phyloP scores from a whole-genome alignment of 2,329 filamentous ascomycete species.

The Orbilia ellipsospora region DNA sequence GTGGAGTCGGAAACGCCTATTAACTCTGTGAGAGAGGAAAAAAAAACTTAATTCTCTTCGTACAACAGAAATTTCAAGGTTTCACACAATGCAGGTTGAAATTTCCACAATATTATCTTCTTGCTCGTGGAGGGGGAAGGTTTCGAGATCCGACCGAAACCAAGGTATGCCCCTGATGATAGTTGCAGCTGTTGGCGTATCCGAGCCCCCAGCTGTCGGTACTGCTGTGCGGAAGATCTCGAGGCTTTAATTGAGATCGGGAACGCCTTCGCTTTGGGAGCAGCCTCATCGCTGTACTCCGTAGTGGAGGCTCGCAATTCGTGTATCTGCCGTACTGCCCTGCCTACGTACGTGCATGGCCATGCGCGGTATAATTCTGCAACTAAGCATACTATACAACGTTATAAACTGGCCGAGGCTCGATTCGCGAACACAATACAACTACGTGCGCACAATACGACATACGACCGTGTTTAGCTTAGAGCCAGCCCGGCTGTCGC shows the following conservation, averaged over 20 bases:
- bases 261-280: slow-evolving; percentile 3
- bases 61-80: background rate
- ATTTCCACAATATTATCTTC: background rate
- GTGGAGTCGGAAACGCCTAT: slow-evolving; percentile 25
- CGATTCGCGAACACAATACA: slow-evolving; percentile 38
- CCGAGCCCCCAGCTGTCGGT: slow-evolving; percentile 42
- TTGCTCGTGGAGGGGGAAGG: slow-evolving; percentile 8
- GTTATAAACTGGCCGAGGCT: slow-evolving; percentile 27
- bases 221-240: slow-evolving; percentile 38
- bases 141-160: slow-evolving; percentile 47
- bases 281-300: too few relatives aligned
- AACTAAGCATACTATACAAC: slow-evolving; percentile 1
- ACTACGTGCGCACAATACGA: background rate
- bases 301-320: too few relatives aligned
- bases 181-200: slow-evolving; percentile 10
- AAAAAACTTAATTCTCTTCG: background rate
- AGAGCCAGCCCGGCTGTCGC: too few relatives aligned
- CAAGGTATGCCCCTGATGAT: slow-evolving; percentile 42
- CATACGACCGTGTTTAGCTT: too few relatives aligned
- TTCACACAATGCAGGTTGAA: slow-evolving; percentile 24
- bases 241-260: slow-evolving; percentile 44
- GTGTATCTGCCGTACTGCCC: too few relatives aligned
- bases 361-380: too few relatives aligned
- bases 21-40: background rate
- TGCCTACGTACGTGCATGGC: too few relatives aligned